A percentile compares a stretch with the other conserved stretches of the same genome.
Evolutionary conservation across 345 rosid species (phyloP).

Genomic region (Acer negundo): DNA sequence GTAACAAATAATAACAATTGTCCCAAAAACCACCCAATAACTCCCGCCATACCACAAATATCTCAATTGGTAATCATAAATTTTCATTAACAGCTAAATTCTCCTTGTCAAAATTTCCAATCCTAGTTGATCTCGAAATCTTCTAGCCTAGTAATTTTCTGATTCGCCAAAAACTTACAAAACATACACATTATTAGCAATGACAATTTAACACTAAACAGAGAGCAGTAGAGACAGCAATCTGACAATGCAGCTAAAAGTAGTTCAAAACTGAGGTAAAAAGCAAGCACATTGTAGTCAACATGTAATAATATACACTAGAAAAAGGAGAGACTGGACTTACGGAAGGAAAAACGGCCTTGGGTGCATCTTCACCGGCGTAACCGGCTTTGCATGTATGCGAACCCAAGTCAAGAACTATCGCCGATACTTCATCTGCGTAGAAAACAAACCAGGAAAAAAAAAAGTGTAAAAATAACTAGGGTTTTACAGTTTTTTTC

Average conservation of each 20-base stretch:
- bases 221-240: neutral
- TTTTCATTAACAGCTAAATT: neutral
- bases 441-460: neutral
- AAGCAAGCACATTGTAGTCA: conserved; percentile 17
- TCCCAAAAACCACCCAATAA: too few relatives aligned
- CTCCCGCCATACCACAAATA: neutral
- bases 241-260: neutral
- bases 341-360: conserved; percentile 98
- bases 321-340: conserved; percentile 24
- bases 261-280: neutral
- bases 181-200: neutral
- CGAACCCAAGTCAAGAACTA: conserved; percentile 96
- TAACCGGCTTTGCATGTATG: conserved; percentile 99
- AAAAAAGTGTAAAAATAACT: neutral
- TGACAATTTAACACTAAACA: neutral
- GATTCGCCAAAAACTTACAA: neutral
- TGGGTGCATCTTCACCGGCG: conserved; percentile 99
- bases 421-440: conserved; percentile 97
- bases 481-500: too few relatives aligned
- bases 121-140: neutral
- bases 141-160: neutral
- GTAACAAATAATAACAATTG: neutral
- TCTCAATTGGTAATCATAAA: neutral
- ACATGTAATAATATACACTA: neutral
- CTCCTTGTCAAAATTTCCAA: neutral